Percentiles rank a stretch among this genome's conserved stretches.
Evolutionary conservation across 2,329 filamentous ascomycete species (phyloP).

Genomic region (Parastagonospora nodorum): DNA sequence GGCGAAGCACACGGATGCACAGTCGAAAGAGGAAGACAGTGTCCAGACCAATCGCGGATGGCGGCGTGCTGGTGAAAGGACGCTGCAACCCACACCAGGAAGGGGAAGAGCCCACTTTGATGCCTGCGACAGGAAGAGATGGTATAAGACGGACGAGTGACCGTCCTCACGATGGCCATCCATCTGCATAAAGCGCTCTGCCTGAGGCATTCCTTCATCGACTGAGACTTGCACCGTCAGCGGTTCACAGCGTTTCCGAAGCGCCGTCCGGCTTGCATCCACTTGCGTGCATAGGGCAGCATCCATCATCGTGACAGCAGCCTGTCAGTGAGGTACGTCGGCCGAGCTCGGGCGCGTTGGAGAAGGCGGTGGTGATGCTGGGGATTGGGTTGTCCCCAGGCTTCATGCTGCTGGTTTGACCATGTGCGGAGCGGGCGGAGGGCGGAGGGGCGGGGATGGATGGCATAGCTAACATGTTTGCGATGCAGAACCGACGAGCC

Average conservation of each 20-base stretch:
- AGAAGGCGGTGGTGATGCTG: slow-evolving; percentile 1
- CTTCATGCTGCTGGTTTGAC: slow-evolving; percentile 1
- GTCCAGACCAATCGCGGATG: slow-evolving; percentile 40
- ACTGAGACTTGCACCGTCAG: slow-evolving; percentile 32
- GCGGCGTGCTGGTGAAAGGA: slow-evolving; percentile 32
- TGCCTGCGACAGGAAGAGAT: slow-evolving; percentile 20
- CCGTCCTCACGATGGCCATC: slow-evolving; percentile 27
- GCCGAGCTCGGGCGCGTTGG: slow-evolving; percentile 17
- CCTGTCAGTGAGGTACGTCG: slow-evolving; percentile 26
- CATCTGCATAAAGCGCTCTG: slow-evolving; percentile 34
- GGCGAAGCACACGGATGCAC: slow-evolving; percentile 25
- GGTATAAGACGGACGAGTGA: slow-evolving; percentile 44
- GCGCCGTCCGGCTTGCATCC: slow-evolving; percentile 6
- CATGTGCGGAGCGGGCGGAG: slow-evolving; percentile 19
- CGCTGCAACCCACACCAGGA: slow-evolving; percentile 41
- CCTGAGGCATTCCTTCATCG: slow-evolving; percentile 22
- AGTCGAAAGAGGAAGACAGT: slow-evolving; percentile 35
- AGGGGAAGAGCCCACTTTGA: slow-evolving; percentile 31
- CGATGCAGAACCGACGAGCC: background rate
- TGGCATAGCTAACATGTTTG: slow-evolving; percentile 37
- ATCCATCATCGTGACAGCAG: slow-evolving; percentile 8
- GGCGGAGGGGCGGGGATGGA: too few species aligned
- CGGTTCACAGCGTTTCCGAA: slow-evolving; percentile 24
- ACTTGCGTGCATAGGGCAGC: slow-evolving; percentile 12
- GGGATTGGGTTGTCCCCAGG: slow-evolving; percentile 3